phyloP scores from a whole-genome alignment of 129 eudicot genomes.

The Chrysanthemum seticuspe region DNA sequence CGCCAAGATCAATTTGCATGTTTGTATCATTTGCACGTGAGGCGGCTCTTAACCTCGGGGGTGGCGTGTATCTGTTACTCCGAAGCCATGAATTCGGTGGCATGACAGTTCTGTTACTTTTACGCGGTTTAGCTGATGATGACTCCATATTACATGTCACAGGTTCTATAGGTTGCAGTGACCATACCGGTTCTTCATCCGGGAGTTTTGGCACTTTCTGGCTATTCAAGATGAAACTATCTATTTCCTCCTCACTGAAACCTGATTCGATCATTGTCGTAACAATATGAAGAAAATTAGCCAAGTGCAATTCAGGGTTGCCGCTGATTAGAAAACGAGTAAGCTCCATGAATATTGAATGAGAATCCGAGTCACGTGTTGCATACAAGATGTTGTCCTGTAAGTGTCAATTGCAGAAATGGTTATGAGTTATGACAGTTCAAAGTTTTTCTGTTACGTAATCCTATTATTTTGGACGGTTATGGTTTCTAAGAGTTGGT shows the following conservation, averaged over 20 bases:
- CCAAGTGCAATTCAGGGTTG: slow-evolving; percentile 53
- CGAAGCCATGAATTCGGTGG: slow-evolving; percentile 14
- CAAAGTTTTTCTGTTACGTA: too few relatives aligned
- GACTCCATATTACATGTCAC: slow-evolving; percentile 12
- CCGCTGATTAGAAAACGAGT: slow-evolving; percentile 53
- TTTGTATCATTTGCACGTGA: slow-evolving; percentile 22
- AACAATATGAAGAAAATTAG: slow-evolving; percentile 80
- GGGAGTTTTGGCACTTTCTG: slow-evolving; percentile 68
- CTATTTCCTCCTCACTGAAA: slow-evolving; percentile 59
- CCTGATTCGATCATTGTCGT: slow-evolving; percentile 71
- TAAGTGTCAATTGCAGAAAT: neutral
- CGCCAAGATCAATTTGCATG: neutral
- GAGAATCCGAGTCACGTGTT: slow-evolving; percentile 53
- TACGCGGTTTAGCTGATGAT: slow-evolving; percentile 1
- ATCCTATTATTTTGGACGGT: too few relatives aligned
- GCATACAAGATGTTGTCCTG: slow-evolving; percentile 47
- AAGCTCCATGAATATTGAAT: slow-evolving; percentile 67
- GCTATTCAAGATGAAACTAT: slow-evolving; percentile 57
- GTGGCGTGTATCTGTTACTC: slow-evolving; percentile 57
- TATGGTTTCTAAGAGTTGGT: too few relatives aligned
- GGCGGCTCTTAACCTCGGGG: slow-evolving; percentile 58
- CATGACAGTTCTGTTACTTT: slow-evolving; percentile 21
- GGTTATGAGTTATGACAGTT: too few relatives aligned
- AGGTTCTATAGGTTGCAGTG: slow-evolving; percentile 33
- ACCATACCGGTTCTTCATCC: slow-evolving; percentile 56